phyloP scores from a whole-genome alignment of 305 asterid genomes.

The Fraxinus ornus region DNA sequence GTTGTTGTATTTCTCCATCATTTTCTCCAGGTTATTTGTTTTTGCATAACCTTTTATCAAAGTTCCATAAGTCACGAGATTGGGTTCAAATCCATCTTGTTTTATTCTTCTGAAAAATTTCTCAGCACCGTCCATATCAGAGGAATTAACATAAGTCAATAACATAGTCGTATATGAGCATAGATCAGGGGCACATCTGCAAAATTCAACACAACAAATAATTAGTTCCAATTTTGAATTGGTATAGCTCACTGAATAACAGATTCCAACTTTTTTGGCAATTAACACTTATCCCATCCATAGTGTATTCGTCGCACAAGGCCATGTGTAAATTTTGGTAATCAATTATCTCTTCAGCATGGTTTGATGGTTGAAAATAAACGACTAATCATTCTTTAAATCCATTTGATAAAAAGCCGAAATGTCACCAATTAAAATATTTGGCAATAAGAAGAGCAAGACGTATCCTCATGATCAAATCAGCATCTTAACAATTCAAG shows the following conservation, averaged over 20 bases:
- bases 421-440: not conserved
- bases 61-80: slow-evolving; percentile 68
- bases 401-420: not conserved
- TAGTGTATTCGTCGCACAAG: not conserved
- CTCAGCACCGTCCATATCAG: slow-evolving; percentile 96
- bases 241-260: not conserved
- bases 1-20: slow-evolving; percentile 78
- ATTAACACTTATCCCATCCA: not conserved
- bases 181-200: slow-evolving; percentile 86
- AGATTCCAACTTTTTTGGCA: not conserved
- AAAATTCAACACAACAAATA: not conserved
- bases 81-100: slow-evolving; percentile 71
- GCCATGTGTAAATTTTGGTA: not conserved
- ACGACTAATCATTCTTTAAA: not conserved
- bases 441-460: not conserved
- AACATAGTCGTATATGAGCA: slow-evolving; percentile 89
- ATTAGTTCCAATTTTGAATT: not conserved
- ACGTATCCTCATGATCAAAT: not conserved
- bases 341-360: not conserved
- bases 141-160: slow-evolving; percentile 73
- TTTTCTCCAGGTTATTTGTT: slow-evolving; percentile 60
- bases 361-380: not conserved
- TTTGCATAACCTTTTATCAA: slow-evolving; percentile 85
- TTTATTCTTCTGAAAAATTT: slow-evolving; percentile 76
- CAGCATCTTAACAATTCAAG: not conserved